Conservation (phyloP, 2,329 filamentous ascomycete species). For the Fusarium lyarnte region DNA sequence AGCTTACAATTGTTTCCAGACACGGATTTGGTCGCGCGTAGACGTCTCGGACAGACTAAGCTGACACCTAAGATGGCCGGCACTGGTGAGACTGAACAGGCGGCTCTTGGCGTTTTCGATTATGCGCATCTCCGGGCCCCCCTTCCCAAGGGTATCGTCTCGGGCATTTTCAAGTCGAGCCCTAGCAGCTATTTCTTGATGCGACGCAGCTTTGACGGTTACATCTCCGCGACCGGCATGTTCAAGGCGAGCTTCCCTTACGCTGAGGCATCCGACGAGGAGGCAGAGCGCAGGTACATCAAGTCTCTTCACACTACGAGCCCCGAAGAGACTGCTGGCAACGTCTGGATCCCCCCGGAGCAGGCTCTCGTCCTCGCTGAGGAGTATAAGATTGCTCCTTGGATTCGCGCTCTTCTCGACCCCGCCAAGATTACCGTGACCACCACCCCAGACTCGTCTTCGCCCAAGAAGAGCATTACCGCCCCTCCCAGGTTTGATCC, state of each 20-base stretch:
- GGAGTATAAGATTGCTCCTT: slow-evolving; percentile 85
- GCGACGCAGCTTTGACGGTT: slow-evolving; percentile 87
- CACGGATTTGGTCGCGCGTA: slow-evolving; percentile 79
- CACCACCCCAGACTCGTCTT: slow-evolving; percentile 71
- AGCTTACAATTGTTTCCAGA: slow-evolving; percentile 59
- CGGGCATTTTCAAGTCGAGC: slow-evolving; percentile 89
- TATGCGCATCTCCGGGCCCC: slow-evolving; percentile 96
- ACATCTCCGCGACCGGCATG: slow-evolving; percentile 88
- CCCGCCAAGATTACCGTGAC: slow-evolving; percentile 76
- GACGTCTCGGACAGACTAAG: slow-evolving; percentile 92
- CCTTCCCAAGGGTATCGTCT: slow-evolving; percentile 88
- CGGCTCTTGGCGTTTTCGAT: slow-evolving; percentile 86
- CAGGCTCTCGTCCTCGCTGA: slow-evolving; percentile 83
- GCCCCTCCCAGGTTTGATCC: slow-evolving; percentile 84
- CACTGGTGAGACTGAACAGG: slow-evolving; percentile 76
- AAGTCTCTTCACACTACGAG: slow-evolving; percentile 85
- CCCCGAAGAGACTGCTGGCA: slow-evolving; percentile 91
- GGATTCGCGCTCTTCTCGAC: slow-evolving; percentile 93
- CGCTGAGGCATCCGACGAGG: slow-evolving; percentile 76
- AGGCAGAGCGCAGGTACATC: slow-evolving; percentile 82
- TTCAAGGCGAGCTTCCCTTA: slow-evolving; percentile 91
- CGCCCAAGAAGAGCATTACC: slow-evolving; percentile 78
- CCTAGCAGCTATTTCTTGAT: slow-evolving; percentile 98
- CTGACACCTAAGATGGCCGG: slow-evolving; percentile 83
- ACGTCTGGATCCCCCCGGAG: slow-evolving; percentile 91